phyloP scores from a whole-genome alignment of 129 eudicot genomes.

The Glebionis coronaria region DNA sequence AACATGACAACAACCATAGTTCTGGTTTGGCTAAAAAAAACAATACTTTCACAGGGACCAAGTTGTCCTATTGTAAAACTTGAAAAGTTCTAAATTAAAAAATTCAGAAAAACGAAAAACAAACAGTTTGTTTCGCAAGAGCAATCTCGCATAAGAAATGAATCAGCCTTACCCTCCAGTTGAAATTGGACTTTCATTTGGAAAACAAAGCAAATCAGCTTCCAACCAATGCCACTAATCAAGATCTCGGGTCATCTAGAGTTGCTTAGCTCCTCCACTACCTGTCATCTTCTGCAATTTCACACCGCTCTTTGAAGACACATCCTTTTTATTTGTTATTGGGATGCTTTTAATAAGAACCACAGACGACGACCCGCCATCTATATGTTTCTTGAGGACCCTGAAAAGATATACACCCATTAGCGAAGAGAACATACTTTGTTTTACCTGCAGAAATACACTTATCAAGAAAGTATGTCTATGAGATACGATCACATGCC shows the following conservation, averaged over 20 bases:
- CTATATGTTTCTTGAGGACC: conserved; percentile 39
- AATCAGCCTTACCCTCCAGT: background rate
- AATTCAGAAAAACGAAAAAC: background rate
- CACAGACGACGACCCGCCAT: conserved; percentile 51
- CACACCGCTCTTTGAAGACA: conserved; percentile 26
- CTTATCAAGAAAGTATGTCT: background rate
- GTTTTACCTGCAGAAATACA: background rate
- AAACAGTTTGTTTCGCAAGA: conserved; percentile 1
- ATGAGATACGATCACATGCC: conserved; percentile 35
- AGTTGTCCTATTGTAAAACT: background rate
- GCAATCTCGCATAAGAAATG: background rate
- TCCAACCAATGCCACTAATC: background rate
- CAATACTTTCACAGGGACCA: background rate
- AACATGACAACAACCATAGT: background rate
- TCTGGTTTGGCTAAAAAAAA: conserved; percentile 1
- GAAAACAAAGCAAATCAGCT: conserved; percentile 4
- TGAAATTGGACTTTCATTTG: background rate
- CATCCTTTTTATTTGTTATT: conserved; percentile 34
- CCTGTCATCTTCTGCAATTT: conserved; percentile 27
- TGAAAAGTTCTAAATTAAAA: background rate
- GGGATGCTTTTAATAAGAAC: conserved; percentile 61
- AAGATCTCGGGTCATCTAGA: background rate
- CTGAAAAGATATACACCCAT: conserved; percentile 30
- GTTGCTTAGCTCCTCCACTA: background rate
- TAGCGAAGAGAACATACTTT: background rate